phyloP scores from a whole-genome alignment of 2,329 filamentous ascomycete genomes.

The Hymenotorrendiella dingleyae region DNA sequence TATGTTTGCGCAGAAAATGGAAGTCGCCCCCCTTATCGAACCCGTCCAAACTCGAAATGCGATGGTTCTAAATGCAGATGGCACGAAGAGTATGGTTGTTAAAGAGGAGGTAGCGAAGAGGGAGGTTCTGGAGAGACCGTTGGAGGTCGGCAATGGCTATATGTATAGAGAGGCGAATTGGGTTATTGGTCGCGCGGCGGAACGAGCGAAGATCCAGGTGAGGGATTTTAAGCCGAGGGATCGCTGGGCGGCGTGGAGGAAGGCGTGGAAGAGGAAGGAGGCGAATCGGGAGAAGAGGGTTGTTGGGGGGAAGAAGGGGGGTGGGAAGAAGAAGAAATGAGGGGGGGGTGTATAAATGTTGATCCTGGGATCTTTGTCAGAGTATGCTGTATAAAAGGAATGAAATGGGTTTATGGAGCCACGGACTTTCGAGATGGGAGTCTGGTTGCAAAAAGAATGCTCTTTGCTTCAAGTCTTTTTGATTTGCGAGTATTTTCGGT shows the following conservation, averaged over 20 bases:
- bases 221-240: slow-evolving; percentile 50
- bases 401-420: not conserved
- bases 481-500: too few relatives aligned
- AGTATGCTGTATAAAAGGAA: not conserved
- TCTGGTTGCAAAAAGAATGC: not conserved
- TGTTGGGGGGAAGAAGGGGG: slow-evolving; percentile 35
- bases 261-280: slow-evolving; percentile 44
- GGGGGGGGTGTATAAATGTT: not conserved
- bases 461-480: too few relatives aligned
- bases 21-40: slow-evolving; percentile 21
- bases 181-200: slow-evolving; percentile 59
- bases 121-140: slow-evolving; percentile 30
- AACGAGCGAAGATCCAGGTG: slow-evolving; percentile 53
- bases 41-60: slow-evolving; percentile 8
- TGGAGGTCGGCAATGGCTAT: slow-evolving; percentile 49
- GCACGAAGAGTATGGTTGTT: slow-evolving; percentile 1
- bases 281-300: slow-evolving; percentile 48
- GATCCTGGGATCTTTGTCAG: not conserved
- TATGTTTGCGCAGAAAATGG: slow-evolving; percentile 54
- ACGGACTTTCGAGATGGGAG: not conserved
- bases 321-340: slow-evolving; percentile 21
- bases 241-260: slow-evolving; percentile 58
- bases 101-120: slow-evolving; percentile 18
- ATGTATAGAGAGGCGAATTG: slow-evolving; percentile 62
- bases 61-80: slow-evolving; percentile 12